A percentile compares a stretch with the other conserved stretches of the same genome.
Evolutionary conservation across 139 green algal genomes (phyloP).

Genomic region (Deuterostichococcus epilithicus): DNA sequence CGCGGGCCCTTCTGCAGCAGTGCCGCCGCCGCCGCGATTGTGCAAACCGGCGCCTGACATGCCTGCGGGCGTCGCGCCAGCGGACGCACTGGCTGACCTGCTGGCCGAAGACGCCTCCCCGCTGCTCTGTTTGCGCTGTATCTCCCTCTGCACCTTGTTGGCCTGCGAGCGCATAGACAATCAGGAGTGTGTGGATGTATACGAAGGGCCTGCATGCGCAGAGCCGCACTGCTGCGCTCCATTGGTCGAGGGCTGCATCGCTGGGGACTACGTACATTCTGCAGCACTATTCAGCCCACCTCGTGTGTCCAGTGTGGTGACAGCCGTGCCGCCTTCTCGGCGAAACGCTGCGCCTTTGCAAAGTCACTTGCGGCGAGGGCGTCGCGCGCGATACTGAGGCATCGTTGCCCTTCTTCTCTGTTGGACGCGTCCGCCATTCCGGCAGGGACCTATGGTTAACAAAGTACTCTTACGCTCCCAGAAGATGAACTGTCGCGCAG

Average conservation of each 20-base stretch:
- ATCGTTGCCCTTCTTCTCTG: not conserved
- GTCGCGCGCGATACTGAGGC: not conserved
- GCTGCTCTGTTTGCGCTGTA: not conserved
- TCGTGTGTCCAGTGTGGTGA: not conserved
- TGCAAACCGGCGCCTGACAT: not conserved
- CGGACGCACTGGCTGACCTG: not conserved
- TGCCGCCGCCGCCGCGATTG: not conserved
- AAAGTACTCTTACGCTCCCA: no score
- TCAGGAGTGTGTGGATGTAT: no score
- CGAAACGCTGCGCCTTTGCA: not conserved
- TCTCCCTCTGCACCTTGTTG: not conserved
- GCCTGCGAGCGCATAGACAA: not conserved
- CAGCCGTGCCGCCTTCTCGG: not conserved
- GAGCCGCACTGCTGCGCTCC: no score
- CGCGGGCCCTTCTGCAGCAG: no score
- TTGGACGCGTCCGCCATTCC: not conserved
- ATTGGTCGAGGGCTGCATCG: no score
- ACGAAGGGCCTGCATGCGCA: no score
- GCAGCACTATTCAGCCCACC: no score
- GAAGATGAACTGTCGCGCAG: no score
- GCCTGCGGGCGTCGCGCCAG: not conserved
- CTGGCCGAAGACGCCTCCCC: not conserved
- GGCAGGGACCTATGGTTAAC: not conserved
- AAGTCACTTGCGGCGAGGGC: not conserved
- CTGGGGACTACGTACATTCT: no score